These are phyloP conservation scores for Lasiosphaeria miniovina DNA, from an alignment of 495 filamentous ascomycete genomes.

Conservation along the genomic window DNA sequence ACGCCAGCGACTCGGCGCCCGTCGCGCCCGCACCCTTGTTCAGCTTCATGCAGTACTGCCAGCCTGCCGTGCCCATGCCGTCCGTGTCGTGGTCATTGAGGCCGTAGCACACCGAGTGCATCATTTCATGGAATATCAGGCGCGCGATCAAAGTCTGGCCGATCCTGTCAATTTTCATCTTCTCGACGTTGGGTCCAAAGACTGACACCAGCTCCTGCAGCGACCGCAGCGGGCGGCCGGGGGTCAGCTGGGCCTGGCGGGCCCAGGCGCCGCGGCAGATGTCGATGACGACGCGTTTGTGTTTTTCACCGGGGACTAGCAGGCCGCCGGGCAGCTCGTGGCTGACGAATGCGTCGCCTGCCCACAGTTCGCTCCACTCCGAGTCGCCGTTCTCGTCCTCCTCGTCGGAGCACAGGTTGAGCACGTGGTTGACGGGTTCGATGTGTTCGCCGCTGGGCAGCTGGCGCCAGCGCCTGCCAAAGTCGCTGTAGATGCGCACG, in stretches of 20 bases:
- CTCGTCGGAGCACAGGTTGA: too few species aligned
- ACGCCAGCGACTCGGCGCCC: constrained; percentile 10
- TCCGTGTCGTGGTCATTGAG: constrained; percentile 1
- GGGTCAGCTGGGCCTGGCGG: not conserved
- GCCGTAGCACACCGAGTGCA: constrained; percentile 7
- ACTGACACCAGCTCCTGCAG: too few species aligned
- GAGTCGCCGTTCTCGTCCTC: not conserved
- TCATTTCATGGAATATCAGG: constrained; percentile 10
- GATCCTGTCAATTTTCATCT: constrained; percentile 3
- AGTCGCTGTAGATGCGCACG: constrained; percentile 9
- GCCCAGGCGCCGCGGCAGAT: too few species aligned
- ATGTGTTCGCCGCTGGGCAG: not conserved
- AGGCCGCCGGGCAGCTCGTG: not conserved
- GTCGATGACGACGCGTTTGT: too few species aligned
- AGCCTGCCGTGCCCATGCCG: not conserved
- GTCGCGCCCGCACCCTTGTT: constrained; percentile 2
- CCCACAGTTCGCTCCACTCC: not conserved
- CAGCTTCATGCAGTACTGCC: constrained; percentile 10
- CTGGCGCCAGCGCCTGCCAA: constrained; percentile 4
- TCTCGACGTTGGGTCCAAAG: not conserved
- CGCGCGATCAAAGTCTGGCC: constrained; percentile 3
- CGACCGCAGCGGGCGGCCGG: too few species aligned
- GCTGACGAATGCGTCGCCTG: not conserved
- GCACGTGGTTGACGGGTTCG: constrained; percentile 11
- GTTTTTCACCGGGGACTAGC: too few species aligned